Evolutionary conservation across 345 rosid genomes (phyloP).

Genomic region (Physaria fendleri): DNA sequence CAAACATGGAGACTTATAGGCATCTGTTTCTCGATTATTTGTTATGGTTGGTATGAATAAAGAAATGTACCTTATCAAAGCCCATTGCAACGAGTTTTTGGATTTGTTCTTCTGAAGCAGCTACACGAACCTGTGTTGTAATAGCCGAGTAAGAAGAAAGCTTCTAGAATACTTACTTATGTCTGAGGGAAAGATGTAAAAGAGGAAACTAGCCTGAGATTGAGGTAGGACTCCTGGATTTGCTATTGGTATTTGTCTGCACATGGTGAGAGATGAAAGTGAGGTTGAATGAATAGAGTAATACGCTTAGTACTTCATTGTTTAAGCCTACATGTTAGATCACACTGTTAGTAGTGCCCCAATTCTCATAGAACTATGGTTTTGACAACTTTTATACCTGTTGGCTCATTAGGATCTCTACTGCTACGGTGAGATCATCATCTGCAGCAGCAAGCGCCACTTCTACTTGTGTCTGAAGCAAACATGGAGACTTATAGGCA

Average conservation of each 20-base stretch:
- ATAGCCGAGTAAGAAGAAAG: neutral
- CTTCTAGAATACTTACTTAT: neutral
- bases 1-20: neutral
- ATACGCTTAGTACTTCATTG: too few relatives aligned
- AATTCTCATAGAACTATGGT: neutral
- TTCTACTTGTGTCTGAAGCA: slow-evolving; percentile 86
- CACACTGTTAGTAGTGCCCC: too few relatives aligned
- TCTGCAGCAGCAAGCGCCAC: slow-evolving; percentile 95
- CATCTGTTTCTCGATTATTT: neutral
- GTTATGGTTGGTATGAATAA: neutral
- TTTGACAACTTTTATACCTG: slow-evolving; percentile 37
- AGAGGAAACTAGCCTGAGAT: slow-evolving; percentile 39
- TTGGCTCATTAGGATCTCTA: slow-evolving; percentile 94
- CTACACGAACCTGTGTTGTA: slow-evolving; percentile 37
- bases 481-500: neutral
- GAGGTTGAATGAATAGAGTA: neutral
- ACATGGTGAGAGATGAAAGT: neutral
- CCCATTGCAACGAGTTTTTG: slow-evolving; percentile 90
- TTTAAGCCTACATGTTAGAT: too few relatives aligned
- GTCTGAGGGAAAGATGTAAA: neutral
- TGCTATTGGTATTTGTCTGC: slow-evolving; percentile 26
- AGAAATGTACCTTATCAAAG: slow-evolving; percentile 65
- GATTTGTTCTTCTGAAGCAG: slow-evolving; percentile 58
- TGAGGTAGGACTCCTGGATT: slow-evolving; percentile 26
- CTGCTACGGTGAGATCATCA: slow-evolving; percentile 79